phyloP scores from a whole-genome alignment of 176 grass and related monocot genomes.

The Rhynchospora breviuscula region DNA sequence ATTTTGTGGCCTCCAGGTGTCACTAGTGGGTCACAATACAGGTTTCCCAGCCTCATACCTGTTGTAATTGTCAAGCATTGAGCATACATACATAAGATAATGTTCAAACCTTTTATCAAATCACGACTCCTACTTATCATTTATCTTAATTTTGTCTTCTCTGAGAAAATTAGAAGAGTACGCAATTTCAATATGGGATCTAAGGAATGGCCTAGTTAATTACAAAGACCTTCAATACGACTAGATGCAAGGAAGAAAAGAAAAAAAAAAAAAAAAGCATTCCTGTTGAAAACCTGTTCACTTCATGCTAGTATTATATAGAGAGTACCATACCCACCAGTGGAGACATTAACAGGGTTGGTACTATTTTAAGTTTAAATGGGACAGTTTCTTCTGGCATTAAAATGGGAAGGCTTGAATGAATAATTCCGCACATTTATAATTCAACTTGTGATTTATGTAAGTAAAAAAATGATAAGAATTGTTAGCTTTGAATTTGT shows the following conservation, averaged over 20 bases:
- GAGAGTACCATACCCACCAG: too few species aligned
- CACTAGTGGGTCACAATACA: slow-evolving; percentile 77
- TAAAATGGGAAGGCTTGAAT: not conserved
- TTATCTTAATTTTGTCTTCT: not conserved
- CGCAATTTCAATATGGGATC: not conserved
- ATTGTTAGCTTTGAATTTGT: not conserved
- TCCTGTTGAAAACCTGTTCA: too few species aligned
- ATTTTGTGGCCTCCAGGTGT: slow-evolving; percentile 73
- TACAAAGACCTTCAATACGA: not conserved
- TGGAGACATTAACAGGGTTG: not conserved
- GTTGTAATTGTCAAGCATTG: slow-evolving; percentile 19
- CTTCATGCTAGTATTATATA: too few species aligned
- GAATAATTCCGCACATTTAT: too few species aligned
- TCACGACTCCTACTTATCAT: not conserved
- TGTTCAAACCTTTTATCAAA: not conserved
- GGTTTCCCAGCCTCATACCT: slow-evolving; percentile 78
- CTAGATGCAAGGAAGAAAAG: too few species aligned
- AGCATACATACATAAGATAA: not conserved
- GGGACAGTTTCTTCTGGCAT: not conserved
- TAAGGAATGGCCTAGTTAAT: not conserved
- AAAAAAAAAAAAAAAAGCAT: too few species aligned
- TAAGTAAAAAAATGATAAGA: not conserved
- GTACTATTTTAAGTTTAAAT: not conserved
- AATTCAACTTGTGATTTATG: not conserved
- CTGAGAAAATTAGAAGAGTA: not conserved